Conservation (phyloP, 176 grass and related monocot species). For the Elymus sibiricus region DNA sequence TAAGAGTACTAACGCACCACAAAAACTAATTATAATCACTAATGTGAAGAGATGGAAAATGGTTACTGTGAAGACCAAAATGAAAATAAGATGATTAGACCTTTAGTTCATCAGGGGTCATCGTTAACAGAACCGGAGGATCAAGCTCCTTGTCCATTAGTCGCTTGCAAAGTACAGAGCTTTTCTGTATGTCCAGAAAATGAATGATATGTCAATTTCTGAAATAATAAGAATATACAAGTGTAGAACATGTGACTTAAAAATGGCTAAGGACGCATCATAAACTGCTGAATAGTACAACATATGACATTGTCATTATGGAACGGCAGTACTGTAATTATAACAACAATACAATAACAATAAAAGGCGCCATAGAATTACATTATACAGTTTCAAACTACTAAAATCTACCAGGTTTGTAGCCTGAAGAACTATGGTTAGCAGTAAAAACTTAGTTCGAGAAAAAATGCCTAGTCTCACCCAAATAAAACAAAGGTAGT, state of each 20-base stretch:
- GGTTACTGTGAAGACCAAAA: background rate
- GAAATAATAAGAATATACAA: background rate
- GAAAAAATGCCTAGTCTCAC: background rate
- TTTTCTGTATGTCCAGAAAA: slow-evolving; percentile 57
- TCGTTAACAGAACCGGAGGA: slow-evolving; percentile 69
- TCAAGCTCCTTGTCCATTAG: slow-evolving; percentile 82
- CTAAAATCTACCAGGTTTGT: background rate
- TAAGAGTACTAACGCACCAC: background rate
- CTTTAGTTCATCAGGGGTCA: slow-evolving; percentile 91
- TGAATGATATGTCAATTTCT: background rate
- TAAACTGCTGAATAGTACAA: background rate
- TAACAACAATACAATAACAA: background rate
- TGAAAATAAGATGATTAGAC: slow-evolving; percentile 35
- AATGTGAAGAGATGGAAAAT: background rate
- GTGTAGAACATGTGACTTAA: background rate
- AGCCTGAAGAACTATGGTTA: background rate
- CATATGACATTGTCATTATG: background rate
- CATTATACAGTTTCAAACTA: background rate
- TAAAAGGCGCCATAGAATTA: background rate
- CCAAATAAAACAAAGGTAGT: background rate
- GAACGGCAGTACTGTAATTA: background rate
- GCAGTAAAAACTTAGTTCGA: background rate
- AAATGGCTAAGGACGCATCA: slow-evolving; percentile 1
- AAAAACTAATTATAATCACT: background rate
- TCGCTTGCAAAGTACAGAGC: slow-evolving; percentile 53